Evolutionary conservation across 768 basidiomycete species (phyloP), one percentile per base, ranked within the genome.

Genomic region (Coprinopsis strossmayeri): DNA sequence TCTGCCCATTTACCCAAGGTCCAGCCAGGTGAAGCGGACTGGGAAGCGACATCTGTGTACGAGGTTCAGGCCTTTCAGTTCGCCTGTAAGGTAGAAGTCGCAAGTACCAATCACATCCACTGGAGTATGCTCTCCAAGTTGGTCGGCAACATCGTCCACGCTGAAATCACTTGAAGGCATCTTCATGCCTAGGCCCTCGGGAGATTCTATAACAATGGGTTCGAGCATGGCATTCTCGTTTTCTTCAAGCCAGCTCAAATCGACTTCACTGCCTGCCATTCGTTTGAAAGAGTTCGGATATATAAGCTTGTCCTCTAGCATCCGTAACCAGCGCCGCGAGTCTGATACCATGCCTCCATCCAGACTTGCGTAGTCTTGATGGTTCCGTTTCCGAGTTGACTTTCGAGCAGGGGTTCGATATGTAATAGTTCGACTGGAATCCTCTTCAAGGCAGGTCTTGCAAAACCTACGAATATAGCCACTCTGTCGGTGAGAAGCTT

Each of bases 41-140:
- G 95, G 0, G 91, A 81, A 15, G 88, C 84, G 45, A 94, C 91
- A 66, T 98, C 93, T 87, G 48, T 15, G 32, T 27, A 30, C 51
- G 17, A 53, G 48, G 49, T 52, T 18, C 32, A 38, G 11, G n/a
- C 17, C 47, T 9, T 21, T 38, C 34, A 49, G 28, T 35, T 34
- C 23, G 25, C 32, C 53, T 17, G 11, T 25, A 27, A 23, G 18
- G 35, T 24, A 43, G 20, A 17, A 43, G 28, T 21, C 45, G 58
- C 73, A n/a, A n/a, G 51, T 58, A 92, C 91, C 92, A 56, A 98
- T 95, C 20, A 98, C 95, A 65, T 96, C 92, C 17, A 98, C 74
- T 0, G 87, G 81, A 1, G 73, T 78, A 53, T 88, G 78, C 43
- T 78, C 78, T 3, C 94, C 95, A 34, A 97, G 77, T 23, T 81